A percentile compares a stretch with the other conserved stretches of the same genome.
Evolutionary conservation across 2,329 filamentous ascomycete genomes (phyloP).

Genomic region (Aureobasidium pullulans): DNA sequence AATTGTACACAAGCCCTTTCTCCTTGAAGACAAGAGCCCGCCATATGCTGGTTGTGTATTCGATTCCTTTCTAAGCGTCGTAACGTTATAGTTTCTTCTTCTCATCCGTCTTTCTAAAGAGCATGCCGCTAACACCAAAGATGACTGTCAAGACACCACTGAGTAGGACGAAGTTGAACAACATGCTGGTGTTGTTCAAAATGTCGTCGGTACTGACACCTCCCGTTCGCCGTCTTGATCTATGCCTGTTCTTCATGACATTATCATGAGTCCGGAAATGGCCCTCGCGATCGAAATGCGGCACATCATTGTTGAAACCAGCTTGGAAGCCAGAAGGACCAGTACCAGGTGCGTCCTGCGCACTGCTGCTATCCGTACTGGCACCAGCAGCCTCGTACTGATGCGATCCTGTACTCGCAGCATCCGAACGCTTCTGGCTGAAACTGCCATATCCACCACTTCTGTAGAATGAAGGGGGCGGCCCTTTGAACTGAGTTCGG

Average conservation of each 20-base stretch:
- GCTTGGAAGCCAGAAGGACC: constrained; percentile 51
- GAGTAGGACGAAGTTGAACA: constrained; percentile 28
- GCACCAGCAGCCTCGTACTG: constrained; percentile 21
- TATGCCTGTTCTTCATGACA: constrained; percentile 31
- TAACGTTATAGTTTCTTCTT: not conserved
- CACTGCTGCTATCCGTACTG: not conserved
- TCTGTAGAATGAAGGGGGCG: constrained; percentile 82
- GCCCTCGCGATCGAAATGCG: constrained; percentile 68
- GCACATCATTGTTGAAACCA: constrained; percentile 49
- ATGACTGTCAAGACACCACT: constrained; percentile 24
- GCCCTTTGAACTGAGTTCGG: constrained; percentile 69
- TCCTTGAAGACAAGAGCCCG: not conserved
- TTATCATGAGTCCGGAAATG: constrained; percentile 68
- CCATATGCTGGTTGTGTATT: no score
- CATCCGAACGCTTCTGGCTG: constrained; percentile 48
- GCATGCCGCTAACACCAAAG: constrained; percentile 19
- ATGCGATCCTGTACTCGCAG: constrained; percentile 28
- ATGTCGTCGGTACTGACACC: constrained; percentile 15
- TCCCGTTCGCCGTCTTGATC: constrained; percentile 18
- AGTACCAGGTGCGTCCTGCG: constrained; percentile 23
- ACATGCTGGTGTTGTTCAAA: constrained; percentile 17
- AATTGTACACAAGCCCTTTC: not conserved
- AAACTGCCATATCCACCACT: constrained; percentile 70
- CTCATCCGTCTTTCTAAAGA: constrained; percentile 6
- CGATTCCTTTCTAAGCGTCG: no score